These are phyloP conservation scores for Colletotrichum liaoningense DNA, from an alignment of 2,329 filamentous ascomycete species.

Conservation along the genomic window DNA sequence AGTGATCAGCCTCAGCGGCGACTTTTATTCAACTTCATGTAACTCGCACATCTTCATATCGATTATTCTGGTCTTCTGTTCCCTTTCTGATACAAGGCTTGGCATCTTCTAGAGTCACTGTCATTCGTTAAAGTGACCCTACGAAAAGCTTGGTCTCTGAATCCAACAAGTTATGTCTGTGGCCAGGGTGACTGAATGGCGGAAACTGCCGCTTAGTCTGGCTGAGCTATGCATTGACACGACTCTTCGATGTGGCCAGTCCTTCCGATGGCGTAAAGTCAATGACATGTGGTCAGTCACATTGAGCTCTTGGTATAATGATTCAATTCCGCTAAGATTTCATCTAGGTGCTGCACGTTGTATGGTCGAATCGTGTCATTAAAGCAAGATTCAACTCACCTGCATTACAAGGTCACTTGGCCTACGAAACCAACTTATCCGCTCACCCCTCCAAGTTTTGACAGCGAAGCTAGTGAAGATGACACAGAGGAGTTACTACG, in stretches of 20 bases:
- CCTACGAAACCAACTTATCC: slow-evolving; percentile 45
- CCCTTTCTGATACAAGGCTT: neutral
- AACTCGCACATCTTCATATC: neutral
- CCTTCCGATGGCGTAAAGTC: slow-evolving; percentile 93
- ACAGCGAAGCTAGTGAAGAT: slow-evolving; percentile 57
- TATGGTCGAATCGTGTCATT: slow-evolving; percentile 87
- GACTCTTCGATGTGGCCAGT: slow-evolving; percentile 93
- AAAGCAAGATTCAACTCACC: slow-evolving; percentile 80
- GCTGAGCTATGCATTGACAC: slow-evolving; percentile 95
- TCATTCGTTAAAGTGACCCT: neutral
- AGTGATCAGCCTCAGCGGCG: neutral
- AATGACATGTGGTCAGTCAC: slow-evolving; percentile 80
- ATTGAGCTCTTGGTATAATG: neutral
- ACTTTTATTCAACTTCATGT: neutral
- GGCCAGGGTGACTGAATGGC: slow-evolving; percentile 79
- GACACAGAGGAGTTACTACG: slow-evolving; percentile 80
- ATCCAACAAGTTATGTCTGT: slow-evolving; percentile 45
- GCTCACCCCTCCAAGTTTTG: slow-evolving; percentile 25
- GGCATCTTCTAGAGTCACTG: neutral
- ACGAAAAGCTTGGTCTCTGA: neutral
- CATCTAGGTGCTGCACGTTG: slow-evolving; percentile 79
- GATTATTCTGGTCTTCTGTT: neutral
- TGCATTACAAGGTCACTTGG: slow-evolving; percentile 84
- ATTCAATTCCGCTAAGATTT: neutral
- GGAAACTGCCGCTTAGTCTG: slow-evolving; percentile 83